Evolutionary conservation across 1,139 yeast species (phyloP).

Genomic region (Saccharomyces pastorianus): DNA sequence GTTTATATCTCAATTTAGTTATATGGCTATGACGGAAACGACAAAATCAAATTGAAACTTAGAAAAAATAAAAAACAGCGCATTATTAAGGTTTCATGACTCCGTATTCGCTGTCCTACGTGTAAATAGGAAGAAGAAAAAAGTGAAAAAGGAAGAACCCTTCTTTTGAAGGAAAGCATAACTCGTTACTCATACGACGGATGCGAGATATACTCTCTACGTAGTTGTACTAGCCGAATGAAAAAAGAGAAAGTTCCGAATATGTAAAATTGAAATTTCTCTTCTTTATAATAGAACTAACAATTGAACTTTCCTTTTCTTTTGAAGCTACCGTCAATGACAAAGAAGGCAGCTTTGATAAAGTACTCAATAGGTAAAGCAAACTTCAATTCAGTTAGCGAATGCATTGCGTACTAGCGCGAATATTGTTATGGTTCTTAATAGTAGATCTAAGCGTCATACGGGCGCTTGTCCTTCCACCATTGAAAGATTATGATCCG

Average conservation of each 20-base stretch:
- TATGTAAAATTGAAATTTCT: neutral
- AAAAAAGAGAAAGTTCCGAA: neutral
- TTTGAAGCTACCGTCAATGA: neutral
- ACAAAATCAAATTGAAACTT: neutral
- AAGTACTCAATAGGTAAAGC: neutral
- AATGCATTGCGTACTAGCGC: neutral
- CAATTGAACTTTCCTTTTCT: neutral
- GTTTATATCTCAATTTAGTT: neutral
- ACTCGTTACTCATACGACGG: neutral
- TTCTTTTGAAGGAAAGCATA: neutral
- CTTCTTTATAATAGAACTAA: neutral
- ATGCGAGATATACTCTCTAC: neutral
- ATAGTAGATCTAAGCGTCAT: neutral
- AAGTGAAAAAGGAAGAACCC: neutral
- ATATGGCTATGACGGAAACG: neutral
- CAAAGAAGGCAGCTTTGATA: neutral
- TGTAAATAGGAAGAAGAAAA: neutral
- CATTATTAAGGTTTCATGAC: neutral
- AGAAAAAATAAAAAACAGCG: neutral
- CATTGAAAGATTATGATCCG: neutral
- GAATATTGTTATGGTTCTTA: neutral
- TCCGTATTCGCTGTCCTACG: neutral
- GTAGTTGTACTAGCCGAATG: neutral
- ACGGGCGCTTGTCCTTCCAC: neutral
- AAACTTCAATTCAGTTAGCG: neutral